phyloP scores from a whole-genome alignment of 805 yeast genomes.

The Vanderwaltozyma polyspora region DNA sequence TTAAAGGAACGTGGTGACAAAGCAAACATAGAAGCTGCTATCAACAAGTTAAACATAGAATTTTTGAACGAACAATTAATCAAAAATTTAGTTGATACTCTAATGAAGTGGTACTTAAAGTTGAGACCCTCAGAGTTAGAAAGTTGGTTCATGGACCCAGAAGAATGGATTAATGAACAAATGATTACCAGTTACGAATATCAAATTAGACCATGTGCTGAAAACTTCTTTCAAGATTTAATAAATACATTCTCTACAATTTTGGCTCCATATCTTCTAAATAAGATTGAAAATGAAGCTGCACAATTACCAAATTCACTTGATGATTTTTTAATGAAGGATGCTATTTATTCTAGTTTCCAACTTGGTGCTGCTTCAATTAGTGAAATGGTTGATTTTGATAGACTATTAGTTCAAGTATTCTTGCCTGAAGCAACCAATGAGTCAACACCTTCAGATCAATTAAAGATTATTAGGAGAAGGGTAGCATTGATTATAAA shows the following conservation, averaged over 20 bases:
- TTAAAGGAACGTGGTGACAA: constrained; percentile 56
- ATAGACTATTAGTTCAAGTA: constrained; percentile 43
- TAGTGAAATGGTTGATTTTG: constrained; percentile 55
- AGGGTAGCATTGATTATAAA: constrained; percentile 65
- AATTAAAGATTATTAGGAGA: constrained; percentile 57
- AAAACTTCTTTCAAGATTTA: constrained; percentile 68
- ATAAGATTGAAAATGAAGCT: constrained; percentile 40
- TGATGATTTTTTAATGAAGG: constrained; percentile 54
- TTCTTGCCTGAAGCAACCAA: constrained; percentile 51
- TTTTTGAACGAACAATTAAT: constrained; percentile 51
- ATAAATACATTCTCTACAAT: constrained; percentile 49
- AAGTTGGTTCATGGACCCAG: constrained; percentile 78
- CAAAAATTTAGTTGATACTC: constrained; percentile 47
- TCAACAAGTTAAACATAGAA: constrained; percentile 38
- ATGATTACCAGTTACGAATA: constrained; percentile 67
- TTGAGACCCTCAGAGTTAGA: constrained; percentile 68
- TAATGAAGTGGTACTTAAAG: constrained; percentile 64
- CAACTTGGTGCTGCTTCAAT: constrained; percentile 65
- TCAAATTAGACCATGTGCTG: constrained; percentile 80
- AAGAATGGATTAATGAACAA: constrained; percentile 85
- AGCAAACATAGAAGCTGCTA: constrained; percentile 49
- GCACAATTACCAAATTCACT: constrained; percentile 22
- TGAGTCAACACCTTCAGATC: constrained; percentile 32
- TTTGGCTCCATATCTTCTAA: constrained; percentile 44
- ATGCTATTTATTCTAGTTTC: constrained; percentile 72